Evolutionary conservation across 768 basidiomycete genomes (phyloP).

Genomic region (Hygrocybe punicea): DNA sequence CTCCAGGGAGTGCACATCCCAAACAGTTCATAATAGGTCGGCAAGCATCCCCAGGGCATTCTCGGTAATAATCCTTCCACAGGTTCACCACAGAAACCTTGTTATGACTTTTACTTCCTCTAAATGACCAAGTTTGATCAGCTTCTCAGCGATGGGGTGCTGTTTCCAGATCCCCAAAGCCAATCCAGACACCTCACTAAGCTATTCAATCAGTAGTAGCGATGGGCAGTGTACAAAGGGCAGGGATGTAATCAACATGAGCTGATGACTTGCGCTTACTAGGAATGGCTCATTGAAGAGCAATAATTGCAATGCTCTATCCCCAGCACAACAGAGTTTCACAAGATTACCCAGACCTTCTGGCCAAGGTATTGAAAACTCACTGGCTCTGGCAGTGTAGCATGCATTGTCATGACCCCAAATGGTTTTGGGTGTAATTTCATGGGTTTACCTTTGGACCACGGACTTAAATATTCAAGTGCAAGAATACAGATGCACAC

Average conservation of each 20-base stretch:
- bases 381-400: constrained; percentile 89
- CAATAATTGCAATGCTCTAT: constrained; percentile 91
- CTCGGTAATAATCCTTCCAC: constrained; percentile 70
- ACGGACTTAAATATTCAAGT: too few species aligned
- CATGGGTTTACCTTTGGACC: too few species aligned
- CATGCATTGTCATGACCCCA: too few species aligned
- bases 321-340: constrained; percentile 79
- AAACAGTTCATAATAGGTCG: too few species aligned
- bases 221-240: constrained; percentile 88
- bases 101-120: too few species aligned
- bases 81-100: constrained; percentile 82
- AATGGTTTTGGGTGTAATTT: too few species aligned
- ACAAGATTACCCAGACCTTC: constrained; percentile 65
- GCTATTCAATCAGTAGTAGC: constrained; percentile 90
- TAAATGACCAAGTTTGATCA: too few species aligned
- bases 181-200: constrained; percentile 84
- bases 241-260: constrained; percentile 87
- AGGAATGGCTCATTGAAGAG: constrained; percentile 90
- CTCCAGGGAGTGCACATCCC: too few species aligned
- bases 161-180: too few species aligned
- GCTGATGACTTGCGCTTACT: constrained; percentile 87
- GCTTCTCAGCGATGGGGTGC: too few species aligned
- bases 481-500: too few species aligned
- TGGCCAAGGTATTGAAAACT: constrained; percentile 45
- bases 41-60: constrained; percentile 36